phyloP scores from a whole-genome alignment of 139 green algal genomes.

The Zygnema cylindricum region DNA sequence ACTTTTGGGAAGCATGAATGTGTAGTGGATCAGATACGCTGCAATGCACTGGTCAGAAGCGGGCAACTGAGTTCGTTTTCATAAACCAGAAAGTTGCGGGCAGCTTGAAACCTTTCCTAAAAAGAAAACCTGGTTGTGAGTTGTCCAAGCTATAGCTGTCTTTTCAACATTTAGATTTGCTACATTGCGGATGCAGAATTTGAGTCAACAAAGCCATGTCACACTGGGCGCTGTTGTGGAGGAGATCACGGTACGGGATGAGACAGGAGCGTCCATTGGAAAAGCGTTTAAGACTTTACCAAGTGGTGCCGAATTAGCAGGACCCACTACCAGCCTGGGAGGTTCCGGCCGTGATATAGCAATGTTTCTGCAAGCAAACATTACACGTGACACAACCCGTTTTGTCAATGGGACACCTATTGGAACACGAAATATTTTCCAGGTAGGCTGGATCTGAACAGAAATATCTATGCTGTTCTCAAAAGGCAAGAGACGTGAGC shows the following conservation, averaged over 20 bases:
- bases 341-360: slow-evolving; percentile 79
- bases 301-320: slow-evolving; percentile 56
- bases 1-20: not conserved
- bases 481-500: too few species aligned
- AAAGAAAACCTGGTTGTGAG: not conserved
- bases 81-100: not conserved
- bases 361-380: slow-evolving; percentile 70
- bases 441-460: slow-evolving; percentile 27
- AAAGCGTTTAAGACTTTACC: slow-evolving; percentile 46
- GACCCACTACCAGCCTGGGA: slow-evolving; percentile 85
- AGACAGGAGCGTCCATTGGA: slow-evolving; percentile 68
- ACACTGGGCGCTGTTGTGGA: slow-evolving; percentile 77
- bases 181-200: slow-evolving; percentile 13
- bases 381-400: slow-evolving; percentile 82
- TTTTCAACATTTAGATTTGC: not conserved
- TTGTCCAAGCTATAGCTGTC: not conserved
- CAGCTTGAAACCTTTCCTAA: not conserved
- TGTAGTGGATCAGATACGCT: not conserved
- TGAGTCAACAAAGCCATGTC: slow-evolving; percentile 62
- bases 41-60: not conserved
- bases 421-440: slow-evolving; percentile 76
- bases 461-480: too few species aligned
- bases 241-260: slow-evolving; percentile 78
- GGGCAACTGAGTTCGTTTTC: not conserved
- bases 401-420: slow-evolving; percentile 77